A percentile compares a stretch with the other conserved stretches of the same genome.
phyloP scores from a whole-genome alignment of 148 eudicot genomes.

The Camellia granthamiana region DNA sequence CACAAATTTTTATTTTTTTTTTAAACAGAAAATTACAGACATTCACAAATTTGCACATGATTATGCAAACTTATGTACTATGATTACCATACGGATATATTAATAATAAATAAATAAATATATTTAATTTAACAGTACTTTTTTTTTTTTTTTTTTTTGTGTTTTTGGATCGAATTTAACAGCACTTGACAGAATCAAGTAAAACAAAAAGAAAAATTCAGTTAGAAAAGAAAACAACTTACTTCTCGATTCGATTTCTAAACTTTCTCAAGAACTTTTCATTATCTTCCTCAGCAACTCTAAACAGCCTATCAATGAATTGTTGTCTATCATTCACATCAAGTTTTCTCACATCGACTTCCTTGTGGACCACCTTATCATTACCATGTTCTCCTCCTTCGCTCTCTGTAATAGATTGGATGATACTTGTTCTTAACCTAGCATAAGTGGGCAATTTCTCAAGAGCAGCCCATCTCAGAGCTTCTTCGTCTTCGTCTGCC shows the following conservation, averaged over 20 bases:
- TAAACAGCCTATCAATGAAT: slow-evolving; percentile 47
- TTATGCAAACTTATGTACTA: too few species aligned
- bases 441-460: slow-evolving; percentile 87
- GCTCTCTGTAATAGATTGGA: slow-evolving; percentile 44
- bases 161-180: too few species aligned
- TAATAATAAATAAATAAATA: too few species aligned
- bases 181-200: too few species aligned
- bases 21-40: too few species aligned
- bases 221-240: slow-evolving; percentile 19
- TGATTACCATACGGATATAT: too few species aligned
- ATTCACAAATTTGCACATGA: too few species aligned
- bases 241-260: slow-evolving; percentile 77
- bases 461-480: slow-evolving; percentile 85
- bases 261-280: slow-evolving; percentile 77
- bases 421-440: slow-evolving; percentile 68
- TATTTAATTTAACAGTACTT: too few species aligned
- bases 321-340: slow-evolving; percentile 50
- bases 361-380: slow-evolving; percentile 38
- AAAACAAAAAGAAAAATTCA: too few species aligned
- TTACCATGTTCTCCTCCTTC: slow-evolving; percentile 8
- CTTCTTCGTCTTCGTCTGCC: slow-evolving; percentile 86
- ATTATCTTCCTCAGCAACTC: slow-evolving; percentile 54
- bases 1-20: too few species aligned
- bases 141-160: too few species aligned
- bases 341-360: slow-evolving; percentile 72